These are phyloP conservation scores for Homolaphlyctis polyrhiza DNA, from an alignment of 371 early-diverging fungal genomes.

Conservation along the genomic window DNA sequence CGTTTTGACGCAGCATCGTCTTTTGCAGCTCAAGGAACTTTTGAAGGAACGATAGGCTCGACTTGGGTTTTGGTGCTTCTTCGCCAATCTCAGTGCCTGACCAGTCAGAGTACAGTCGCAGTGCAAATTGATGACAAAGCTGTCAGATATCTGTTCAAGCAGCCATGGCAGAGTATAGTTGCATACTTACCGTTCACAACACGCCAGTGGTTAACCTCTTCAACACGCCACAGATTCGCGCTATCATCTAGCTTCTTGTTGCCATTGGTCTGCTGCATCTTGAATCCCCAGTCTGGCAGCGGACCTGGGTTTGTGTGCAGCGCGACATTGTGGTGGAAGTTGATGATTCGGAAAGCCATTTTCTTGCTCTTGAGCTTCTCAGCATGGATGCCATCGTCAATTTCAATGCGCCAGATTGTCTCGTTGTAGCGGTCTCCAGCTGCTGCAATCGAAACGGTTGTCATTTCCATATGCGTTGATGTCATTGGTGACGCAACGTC, in stretches of 20 bases:
- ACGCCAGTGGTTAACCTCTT: conserved; percentile 28
- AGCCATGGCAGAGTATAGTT: background rate
- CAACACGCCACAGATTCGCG: conserved; percentile 69
- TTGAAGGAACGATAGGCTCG: conserved; percentile 55
- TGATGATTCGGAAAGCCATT: conserved; percentile 27
- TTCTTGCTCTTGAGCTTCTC: conserved; percentile 27
- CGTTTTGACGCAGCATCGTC: conserved; percentile 78
- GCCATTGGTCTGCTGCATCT: conserved; percentile 94
- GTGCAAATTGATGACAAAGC: background rate
- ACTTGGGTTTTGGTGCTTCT: conserved; percentile 25
- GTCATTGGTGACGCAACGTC: conserved; percentile 97
- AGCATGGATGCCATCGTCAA: conserved; percentile 22
- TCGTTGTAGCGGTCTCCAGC: conserved; percentile 39
- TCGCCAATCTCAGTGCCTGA: conserved; percentile 17
- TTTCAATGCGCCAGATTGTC: conserved; percentile 38
- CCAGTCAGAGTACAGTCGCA: background rate
- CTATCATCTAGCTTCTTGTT: conserved; percentile 77
- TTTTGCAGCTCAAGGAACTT: conserved; percentile 80
- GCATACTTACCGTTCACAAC: conserved; percentile 27
- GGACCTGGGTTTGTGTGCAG: conserved; percentile 27
- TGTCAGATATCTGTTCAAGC: no score
- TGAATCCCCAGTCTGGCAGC: conserved; percentile 92
- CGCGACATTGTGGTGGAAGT: conserved; percentile 35
- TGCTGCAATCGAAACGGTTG: conserved; percentile 71
- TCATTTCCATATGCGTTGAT: conserved; percentile 94